Conservation (phyloP, 306 rosid genomes). For the Leucaena leucocephala region DNA sequence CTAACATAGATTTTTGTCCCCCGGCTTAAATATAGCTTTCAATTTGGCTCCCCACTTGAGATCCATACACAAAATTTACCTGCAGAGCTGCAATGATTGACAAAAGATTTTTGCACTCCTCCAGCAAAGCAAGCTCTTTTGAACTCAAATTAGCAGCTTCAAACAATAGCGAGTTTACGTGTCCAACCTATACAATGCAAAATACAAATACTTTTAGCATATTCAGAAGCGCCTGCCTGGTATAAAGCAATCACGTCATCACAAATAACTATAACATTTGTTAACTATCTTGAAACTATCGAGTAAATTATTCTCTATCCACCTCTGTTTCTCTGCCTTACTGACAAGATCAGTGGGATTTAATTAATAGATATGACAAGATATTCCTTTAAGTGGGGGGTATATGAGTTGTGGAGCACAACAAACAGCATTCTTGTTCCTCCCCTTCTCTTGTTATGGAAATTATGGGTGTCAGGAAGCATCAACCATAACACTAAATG, state of each 20-base stretch:
- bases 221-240: background rate
- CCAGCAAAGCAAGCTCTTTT: conserved; percentile 79
- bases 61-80: conserved; percentile 47
- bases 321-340: conserved; percentile 1
- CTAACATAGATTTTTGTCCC: too few relatives aligned
- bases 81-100: conserved; percentile 73
- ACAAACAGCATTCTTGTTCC: background rate
- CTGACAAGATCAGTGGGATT: background rate
- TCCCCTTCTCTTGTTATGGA: background rate
- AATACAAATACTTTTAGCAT: conserved; percentile 36
- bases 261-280: conserved; percentile 2
- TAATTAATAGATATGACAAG: background rate
- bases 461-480: background rate
- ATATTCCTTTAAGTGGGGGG: background rate
- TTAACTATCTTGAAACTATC: background rate
- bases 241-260: background rate
- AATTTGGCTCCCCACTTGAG: background rate
- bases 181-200: conserved; percentile 67
- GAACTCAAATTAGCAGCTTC: conserved; percentile 68
- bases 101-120: conserved; percentile 70
- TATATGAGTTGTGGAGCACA: background rate
- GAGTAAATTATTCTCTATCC: background rate
- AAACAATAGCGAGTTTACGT: conserved; percentile 60
- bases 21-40: too few relatives aligned
- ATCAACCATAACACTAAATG: background rate